Evolutionary conservation across 2,329 filamentous ascomycete genomes (phyloP).

Genomic region (Pestalotiopsis sp.): DNA sequence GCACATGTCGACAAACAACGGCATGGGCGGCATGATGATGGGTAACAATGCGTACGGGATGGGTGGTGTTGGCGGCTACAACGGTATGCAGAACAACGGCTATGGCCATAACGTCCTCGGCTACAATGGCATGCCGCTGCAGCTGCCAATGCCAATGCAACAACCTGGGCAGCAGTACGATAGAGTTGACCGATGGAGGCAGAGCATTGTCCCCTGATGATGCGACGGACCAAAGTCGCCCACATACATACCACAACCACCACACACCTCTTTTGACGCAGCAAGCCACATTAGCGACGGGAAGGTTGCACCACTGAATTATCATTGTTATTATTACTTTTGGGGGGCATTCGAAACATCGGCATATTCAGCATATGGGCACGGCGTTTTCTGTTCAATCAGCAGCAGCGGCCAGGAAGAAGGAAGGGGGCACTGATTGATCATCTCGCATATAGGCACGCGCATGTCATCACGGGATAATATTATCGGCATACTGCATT

Average conservation of each 20-base stretch:
- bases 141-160: conserved; percentile 24
- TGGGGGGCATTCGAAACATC: not conserved
- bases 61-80: conserved; percentile 24
- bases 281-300: not conserved
- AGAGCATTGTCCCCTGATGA: conserved; percentile 29
- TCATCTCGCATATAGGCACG: conserved; percentile 3
- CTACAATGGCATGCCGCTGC: conserved; percentile 19
- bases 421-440: not conserved
- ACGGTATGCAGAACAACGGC: conserved; percentile 20
- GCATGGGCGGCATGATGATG: not conserved
- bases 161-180: conserved; percentile 29
- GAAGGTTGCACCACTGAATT: not conserved
- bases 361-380: not conserved
- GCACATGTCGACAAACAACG: conserved; percentile 15
- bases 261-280: not conserved
- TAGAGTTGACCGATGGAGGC: conserved; percentile 34
- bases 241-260: not conserved
- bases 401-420: not conserved
- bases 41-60: not conserved
- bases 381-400: conserved; percentile 6
- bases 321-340: no score
- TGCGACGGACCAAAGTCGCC: not conserved
- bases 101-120: conserved; percentile 11
- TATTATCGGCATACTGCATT: not conserved
- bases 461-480: not conserved